phyloP scores from a whole-genome alignment of 164 flowering plant species.

The Kalanchoe fedtschenkoi region DNA sequence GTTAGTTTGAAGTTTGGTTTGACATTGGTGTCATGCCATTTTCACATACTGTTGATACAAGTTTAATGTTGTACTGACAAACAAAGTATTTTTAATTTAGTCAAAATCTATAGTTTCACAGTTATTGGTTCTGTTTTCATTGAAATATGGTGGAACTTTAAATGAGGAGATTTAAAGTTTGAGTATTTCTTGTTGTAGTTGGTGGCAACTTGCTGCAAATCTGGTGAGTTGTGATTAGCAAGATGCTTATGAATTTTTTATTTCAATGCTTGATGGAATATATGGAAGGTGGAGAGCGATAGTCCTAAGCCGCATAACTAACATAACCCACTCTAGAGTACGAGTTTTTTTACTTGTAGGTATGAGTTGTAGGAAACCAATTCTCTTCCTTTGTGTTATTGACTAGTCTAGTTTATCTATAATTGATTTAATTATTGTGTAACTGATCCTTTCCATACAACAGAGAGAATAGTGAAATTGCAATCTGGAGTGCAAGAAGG shows the following conservation, averaged over 20 bases:
- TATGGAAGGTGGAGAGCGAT: constrained; percentile 67
- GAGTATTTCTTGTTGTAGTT: constrained; percentile 34
- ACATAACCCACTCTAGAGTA: constrained; percentile 30
- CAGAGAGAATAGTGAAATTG: too few relatives aligned
- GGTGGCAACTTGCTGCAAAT: constrained; percentile 95
- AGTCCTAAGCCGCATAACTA: constrained; percentile 36
- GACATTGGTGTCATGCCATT: neutral
- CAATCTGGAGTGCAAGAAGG: too few relatives aligned
- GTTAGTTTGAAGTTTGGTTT: neutral
- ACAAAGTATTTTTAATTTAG: neutral
- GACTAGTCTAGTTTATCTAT: too few relatives aligned
- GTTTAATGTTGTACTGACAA: neutral
- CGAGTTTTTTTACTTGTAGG: neutral
- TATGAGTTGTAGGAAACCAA: too few relatives aligned
- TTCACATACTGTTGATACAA: neutral
- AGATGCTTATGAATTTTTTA: constrained; percentile 93
- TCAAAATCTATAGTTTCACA: neutral
- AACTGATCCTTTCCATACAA: too few relatives aligned
- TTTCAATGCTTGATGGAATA: constrained; percentile 80
- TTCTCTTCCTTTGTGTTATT: too few relatives aligned
- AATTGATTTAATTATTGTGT: too few relatives aligned
- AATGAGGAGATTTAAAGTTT: neutral
- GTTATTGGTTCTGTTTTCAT: neutral
- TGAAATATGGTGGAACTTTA: neutral
- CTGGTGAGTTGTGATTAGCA: constrained; percentile 92